Evolutionary conservation across 1,284 basidiomycete species (phyloP), one percentile per base, ranked within the genome.

Genomic region (Microbotryum silenes-acaulis): DNA sequence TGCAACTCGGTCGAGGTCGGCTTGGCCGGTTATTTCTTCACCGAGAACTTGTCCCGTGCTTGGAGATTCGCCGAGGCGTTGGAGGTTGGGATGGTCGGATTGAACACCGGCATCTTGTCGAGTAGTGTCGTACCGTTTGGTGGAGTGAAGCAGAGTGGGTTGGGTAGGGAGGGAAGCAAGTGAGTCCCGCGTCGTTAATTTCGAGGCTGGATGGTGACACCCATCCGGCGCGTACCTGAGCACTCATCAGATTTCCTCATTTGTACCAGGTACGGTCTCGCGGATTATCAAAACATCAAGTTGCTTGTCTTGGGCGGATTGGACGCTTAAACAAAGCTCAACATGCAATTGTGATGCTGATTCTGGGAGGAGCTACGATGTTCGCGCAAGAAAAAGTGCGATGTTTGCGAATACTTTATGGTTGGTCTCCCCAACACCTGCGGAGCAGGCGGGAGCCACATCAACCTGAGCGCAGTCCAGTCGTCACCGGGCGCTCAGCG

Each of bases 11-110:
- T 86, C 1, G 82, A 88, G 23, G 84, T 89, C 51, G 94, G 94
- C 0, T 81, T 98, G 29, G 91, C 92, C 8, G 91, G 88, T 16
- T 93, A 93, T n/a, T 92, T 96, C 79, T 96, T 85, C 78, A 90
- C 89, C 48, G 79, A 87, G 61, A 92, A 97, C 74, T 79, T 93
- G 2, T 89, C 89, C 10, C 79, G 93, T 44, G 87, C 91, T 61
- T 97, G 90, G 90, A 82, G 94, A 53, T 91, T 98, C 21, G 91
- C 91, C 27, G 94, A 97, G 78, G 87, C 83, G 65, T 79, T 97
- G 47, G 89, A 98, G 76, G 89, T 92, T 5, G 94, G 94, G 9
- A 97, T 97, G 92, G 89, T 77, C 51, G 77, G 73, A n/a, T 72
- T 72, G 59, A 96, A 94, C 77, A 91, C 89, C 0, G 89, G 89